Evolutionary conservation across 208 protist genomes (phyloP).

Genomic region (Trypanosoma cruzi): DNA sequence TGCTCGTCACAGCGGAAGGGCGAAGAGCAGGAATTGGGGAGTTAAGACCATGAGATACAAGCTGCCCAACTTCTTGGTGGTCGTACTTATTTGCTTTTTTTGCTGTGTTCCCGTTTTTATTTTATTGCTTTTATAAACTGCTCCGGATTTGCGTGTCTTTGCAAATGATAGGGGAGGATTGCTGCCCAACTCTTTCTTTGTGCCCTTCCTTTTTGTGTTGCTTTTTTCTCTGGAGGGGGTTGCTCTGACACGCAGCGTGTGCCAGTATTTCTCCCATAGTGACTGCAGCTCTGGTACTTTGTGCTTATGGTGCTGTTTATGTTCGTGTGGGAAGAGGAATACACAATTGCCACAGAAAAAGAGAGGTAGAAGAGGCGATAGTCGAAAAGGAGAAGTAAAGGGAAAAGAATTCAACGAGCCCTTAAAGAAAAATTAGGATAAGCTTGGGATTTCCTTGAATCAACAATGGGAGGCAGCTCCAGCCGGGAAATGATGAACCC

Average conservation of each 20-base stretch:
- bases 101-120: conserved; percentile 2
- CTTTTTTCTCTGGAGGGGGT: not conserved
- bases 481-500: conserved; percentile 52
- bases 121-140: conserved; percentile 1
- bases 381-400: not conserved
- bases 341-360: not conserved
- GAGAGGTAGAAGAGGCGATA: not conserved
- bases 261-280: not conserved
- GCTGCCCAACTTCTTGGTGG: not conserved
- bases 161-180: not conserved
- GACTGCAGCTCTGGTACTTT: not conserved
- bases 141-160: not conserved
- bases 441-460: not conserved
- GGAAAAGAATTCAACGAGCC: not conserved
- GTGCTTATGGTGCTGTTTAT: not conserved
- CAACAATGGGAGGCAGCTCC: conserved; percentile 40
- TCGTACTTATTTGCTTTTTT: not conserved
- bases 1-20: not conserved
- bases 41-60: not conserved
- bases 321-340: not conserved
- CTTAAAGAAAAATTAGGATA: not conserved
- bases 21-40: not conserved
- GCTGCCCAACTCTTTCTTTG: not conserved
- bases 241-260: not conserved
- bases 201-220: not conserved